These are phyloP conservation scores for Ascosphaera apis DNA, from an alignment of 2,329 filamentous ascomycete species.

Conservation along the genomic window DNA sequence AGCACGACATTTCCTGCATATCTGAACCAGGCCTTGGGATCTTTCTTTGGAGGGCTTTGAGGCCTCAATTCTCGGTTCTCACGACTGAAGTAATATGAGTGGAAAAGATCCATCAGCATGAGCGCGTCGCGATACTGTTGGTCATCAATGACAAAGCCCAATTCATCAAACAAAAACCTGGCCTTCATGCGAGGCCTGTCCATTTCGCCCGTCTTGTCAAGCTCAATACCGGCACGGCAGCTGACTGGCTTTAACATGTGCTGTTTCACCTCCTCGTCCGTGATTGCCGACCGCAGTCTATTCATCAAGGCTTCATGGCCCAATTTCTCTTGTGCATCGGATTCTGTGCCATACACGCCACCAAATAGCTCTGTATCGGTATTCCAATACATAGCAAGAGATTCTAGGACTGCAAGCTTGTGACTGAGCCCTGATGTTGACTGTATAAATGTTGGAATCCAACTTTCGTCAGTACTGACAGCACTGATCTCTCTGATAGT, in stretches of 20 bases:
- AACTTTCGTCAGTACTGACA: slow-evolving; percentile 81
- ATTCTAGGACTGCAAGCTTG: slow-evolving; percentile 78
- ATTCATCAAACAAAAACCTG: slow-evolving; percentile 81
- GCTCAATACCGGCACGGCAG: slow-evolving; percentile 77
- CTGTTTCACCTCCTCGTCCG: slow-evolving; percentile 56
- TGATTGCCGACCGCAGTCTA: slow-evolving; percentile 58
- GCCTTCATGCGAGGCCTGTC: slow-evolving; percentile 73
- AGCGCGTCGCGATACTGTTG: slow-evolving; percentile 90
- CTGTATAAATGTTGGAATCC: slow-evolving; percentile 91
- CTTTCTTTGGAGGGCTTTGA: slow-evolving; percentile 62
- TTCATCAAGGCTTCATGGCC: slow-evolving; percentile 51
- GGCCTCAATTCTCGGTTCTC: slow-evolving; percentile 89
- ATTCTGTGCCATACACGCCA: slow-evolving; percentile 32
- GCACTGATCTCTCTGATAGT: slow-evolving; percentile 94
- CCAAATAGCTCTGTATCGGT: slow-evolving; percentile 73
- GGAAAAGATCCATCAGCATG: slow-evolving; percentile 97
- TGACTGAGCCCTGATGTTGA: slow-evolving; percentile 63
- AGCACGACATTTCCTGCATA: slow-evolving; percentile 82
- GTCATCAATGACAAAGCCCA: slow-evolving; percentile 92
- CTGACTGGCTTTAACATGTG: slow-evolving; percentile 93
- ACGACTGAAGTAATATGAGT: slow-evolving; percentile 61
- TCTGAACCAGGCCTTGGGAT: slow-evolving; percentile 73
- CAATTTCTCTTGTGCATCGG: slow-evolving; percentile 35
- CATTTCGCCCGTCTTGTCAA: slow-evolving; percentile 73
- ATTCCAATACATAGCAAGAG: slow-evolving; percentile 92